Evolutionary conservation across 2,329 filamentous ascomycete species (phyloP).

Genomic region (Fusarium nygamai): DNA sequence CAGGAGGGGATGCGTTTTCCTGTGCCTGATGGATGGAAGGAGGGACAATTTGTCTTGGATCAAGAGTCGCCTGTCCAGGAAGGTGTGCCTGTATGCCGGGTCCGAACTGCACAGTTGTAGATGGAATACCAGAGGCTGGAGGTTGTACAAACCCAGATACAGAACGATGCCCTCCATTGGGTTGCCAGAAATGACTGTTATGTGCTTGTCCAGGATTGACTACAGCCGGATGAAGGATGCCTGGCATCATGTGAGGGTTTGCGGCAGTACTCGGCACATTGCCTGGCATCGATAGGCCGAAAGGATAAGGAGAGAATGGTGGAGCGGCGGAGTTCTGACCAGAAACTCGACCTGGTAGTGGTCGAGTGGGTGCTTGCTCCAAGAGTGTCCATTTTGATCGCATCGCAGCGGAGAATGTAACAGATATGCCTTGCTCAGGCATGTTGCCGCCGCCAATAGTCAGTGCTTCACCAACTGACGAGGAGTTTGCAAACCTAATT

Average conservation of each 20-base stretch:
- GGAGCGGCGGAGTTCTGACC: neutral
- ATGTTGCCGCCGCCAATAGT: conserved; percentile 34
- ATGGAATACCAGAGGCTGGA: neutral
- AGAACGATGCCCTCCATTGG: conserved; percentile 11
- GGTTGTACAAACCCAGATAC: conserved; percentile 7
- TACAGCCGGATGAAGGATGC: conserved; percentile 14
- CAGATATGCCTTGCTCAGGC: conserved; percentile 39
- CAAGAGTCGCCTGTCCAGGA: neutral
- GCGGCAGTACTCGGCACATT: neutral
- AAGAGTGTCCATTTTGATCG: conserved; percentile 47
- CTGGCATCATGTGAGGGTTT: conserved; percentile 1
- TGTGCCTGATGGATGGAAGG: neutral
- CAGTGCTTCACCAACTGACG: conserved; percentile 43
- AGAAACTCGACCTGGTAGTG: neutral
- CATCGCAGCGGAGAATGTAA: conserved; percentile 42
- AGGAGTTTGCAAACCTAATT: conserved; percentile 42
- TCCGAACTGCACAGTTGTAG: neutral
- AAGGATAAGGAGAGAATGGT: conserved; percentile 11
- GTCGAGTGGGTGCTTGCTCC: neutral
- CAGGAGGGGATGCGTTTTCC: neutral
- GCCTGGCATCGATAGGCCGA: neutral
- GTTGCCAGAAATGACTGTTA: neutral
- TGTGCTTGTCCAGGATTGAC: conserved; percentile 4
- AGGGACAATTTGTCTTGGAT: neutral
- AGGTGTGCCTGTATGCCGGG: neutral